These are phyloP conservation scores for Amorphotheca resinae DNA, from an alignment of 495 filamentous ascomycete species.

Conservation along the genomic window DNA sequence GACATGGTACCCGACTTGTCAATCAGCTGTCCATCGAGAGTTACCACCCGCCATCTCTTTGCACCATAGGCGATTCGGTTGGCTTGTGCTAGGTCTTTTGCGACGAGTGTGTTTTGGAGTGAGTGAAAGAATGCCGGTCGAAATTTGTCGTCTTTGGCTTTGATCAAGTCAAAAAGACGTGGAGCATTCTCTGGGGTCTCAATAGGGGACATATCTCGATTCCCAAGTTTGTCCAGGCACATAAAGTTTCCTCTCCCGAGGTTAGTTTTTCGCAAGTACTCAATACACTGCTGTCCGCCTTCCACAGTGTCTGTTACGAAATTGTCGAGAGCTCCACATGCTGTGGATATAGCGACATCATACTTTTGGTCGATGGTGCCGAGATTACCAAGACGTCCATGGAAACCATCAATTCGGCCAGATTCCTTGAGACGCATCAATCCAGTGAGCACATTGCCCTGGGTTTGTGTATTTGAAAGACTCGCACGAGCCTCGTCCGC, in stretches of 20 bases:
- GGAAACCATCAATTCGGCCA: conserved; percentile 90
- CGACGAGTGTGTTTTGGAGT: conserved; percentile 85
- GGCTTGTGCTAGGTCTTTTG: conserved; percentile 82
- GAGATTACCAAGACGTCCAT: conserved; percentile 87
- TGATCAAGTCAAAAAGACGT: conserved; percentile 84
- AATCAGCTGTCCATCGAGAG: conserved; percentile 86
- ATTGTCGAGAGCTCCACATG: conserved; percentile 82
- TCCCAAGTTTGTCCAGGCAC: conserved; percentile 73
- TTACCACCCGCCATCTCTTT: conserved; percentile 88
- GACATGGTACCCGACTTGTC: conserved; percentile 98
- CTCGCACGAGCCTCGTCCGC: conserved; percentile 90
- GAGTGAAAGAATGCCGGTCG: conserved; percentile 89
- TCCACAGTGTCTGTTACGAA: conserved; percentile 93
- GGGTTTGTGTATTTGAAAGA: conserved; percentile 76
- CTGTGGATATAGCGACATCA: conserved; percentile 93
- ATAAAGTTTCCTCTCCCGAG: conserved; percentile 97
- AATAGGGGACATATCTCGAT: conserved; percentile 61
- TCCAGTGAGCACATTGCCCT: conserved; percentile 81
- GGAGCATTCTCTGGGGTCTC: conserved; percentile 87
- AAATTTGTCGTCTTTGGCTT: conserved; percentile 76
- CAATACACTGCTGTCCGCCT: conserved; percentile 91
- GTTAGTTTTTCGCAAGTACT: conserved; percentile 93
- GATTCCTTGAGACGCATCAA: conserved; percentile 93
- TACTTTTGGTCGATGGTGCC: conserved; percentile 92
- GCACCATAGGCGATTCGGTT: conserved; percentile 94